Conservation (phyloP, 768 basidiomycete species). For the Rhizopogon rudus region DNA sequence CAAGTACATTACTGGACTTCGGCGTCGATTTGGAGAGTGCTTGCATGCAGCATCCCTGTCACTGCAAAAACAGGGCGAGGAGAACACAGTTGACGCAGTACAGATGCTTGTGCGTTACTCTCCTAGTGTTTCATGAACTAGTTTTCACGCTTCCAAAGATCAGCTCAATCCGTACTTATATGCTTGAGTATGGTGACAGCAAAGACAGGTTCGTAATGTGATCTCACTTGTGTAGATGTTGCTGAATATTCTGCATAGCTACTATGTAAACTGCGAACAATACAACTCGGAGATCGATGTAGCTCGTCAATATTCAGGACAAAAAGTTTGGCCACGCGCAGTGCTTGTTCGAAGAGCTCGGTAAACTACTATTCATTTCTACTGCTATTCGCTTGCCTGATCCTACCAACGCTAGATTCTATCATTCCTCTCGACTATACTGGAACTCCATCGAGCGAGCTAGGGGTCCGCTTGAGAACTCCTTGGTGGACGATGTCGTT, state of each 20-base stretch:
- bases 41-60: conserved; percentile 67
- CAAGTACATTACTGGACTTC: conserved; percentile 51
- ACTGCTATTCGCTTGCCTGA: conserved; percentile 2
- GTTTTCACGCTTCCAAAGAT: background rate
- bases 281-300: conserved; percentile 58
- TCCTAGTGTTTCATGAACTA: background rate
- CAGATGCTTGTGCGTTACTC: conserved; percentile 28
- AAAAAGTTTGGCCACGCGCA: conserved; percentile 75
- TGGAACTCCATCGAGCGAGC: conserved; percentile 74
- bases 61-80: conserved; percentile 68
- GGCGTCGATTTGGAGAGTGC: conserved; percentile 60
- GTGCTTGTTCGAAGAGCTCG: conserved; percentile 63
- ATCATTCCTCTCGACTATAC: conserved; percentile 60
- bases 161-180: conserved; percentile 57
- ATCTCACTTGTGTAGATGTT: conserved; percentile 7
- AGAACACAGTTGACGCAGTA: conserved; percentile 79
- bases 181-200: conserved; percentile 74
- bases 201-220: conserved; percentile 38
- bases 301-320: conserved; percentile 62
- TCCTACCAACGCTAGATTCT: conserved; percentile 36
- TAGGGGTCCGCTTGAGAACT: conserved; percentile 54
- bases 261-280: conserved; percentile 51
- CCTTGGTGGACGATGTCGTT: conserved; percentile 63
- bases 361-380: conserved; percentile 28
- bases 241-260: conserved; percentile 30